phyloP scores from a whole-genome alignment of 1,284 basidiomycete species.

The Marasmius fiardii region DNA sequence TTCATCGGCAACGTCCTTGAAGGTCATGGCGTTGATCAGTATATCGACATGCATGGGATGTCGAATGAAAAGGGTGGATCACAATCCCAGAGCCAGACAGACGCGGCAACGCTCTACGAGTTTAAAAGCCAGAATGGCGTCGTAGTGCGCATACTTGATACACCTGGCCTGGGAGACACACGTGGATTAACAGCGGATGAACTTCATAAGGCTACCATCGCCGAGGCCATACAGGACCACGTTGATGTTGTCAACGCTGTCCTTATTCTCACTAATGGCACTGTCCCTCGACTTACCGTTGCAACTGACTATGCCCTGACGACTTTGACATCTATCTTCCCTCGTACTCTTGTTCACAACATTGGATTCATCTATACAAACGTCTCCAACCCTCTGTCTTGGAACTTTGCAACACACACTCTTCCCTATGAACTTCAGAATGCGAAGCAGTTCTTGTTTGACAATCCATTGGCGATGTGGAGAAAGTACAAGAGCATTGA shows the following conservation, averaged over 20 bases:
- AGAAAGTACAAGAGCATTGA: slow-evolving; percentile 6
- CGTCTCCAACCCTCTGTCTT: slow-evolving; percentile 17
- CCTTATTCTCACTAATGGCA: slow-evolving; percentile 26
- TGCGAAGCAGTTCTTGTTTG: slow-evolving; percentile 6
- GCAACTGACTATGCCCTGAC: slow-evolving; percentile 24
- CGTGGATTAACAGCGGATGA: slow-evolving; percentile 4
- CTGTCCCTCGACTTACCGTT: slow-evolving; percentile 18
- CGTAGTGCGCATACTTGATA: too few relatives aligned
- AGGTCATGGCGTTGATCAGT: too few relatives aligned
- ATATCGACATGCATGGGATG: too few relatives aligned
- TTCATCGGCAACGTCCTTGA: too few relatives aligned
- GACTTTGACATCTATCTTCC: slow-evolving; percentile 24
- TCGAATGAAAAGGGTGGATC: too few relatives aligned
- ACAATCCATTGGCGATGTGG: slow-evolving; percentile 14
- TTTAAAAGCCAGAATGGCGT: too few relatives aligned
- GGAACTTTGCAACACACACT: slow-evolving; percentile 20
- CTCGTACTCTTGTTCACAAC: slow-evolving; percentile 21
- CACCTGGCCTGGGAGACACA: background rate
- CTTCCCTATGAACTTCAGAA: slow-evolving; percentile 9
- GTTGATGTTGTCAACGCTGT: slow-evolving; percentile 18
- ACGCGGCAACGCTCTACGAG: too few relatives aligned
- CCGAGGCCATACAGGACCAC: background rate
- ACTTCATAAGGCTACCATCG: slow-evolving; percentile 3
- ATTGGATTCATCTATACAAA: slow-evolving; percentile 28
- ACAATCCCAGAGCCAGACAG: too few relatives aligned